Base-by-base conservation (phyloP, 345 rosid genomes). In the Viola odorata region DNA sequence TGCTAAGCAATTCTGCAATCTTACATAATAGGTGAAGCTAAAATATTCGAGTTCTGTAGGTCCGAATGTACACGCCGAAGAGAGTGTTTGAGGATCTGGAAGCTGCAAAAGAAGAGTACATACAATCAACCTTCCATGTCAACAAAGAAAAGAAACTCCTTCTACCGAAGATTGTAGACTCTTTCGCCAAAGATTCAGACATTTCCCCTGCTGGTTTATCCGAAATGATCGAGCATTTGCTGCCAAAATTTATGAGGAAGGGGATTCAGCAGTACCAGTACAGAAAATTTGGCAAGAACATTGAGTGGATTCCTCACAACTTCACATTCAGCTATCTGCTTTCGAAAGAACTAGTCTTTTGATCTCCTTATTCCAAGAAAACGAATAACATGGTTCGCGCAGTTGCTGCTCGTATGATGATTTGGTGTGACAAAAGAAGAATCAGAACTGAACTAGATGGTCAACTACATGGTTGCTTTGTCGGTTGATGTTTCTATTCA, bases 251-350 rank as follows among this genome's bases (percentile, higher is more conserved):
- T 53, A 50, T 67, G 65, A 78, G 71, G 74, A 84, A 70, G 62
- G 81, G 62, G 69, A 65, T 81, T 49, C 78, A 49, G 39, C 58
- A 37, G 4, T 58, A 55, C 53, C 76, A 75, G 55, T 61, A 64
- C 58, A 80, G 79, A 41, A 84, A 76, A 68, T 57, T 67, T 14
- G 61, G 77, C 54, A 85, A 80, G 67, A 54, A 3, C 72, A 73
- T 86, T 0, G 83, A 85, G 50, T 90, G 97, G 96, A 68, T 76
- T 38, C 82, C 90, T 45, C 96, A 90, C 70, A 88, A 81, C 79
- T 88, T 83, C 56, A 50, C 78, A 11, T 90, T 94, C 38, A 77
- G 85, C 12, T 88, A 66, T 37, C 65, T 79, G 66, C 73, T 80
- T 41, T 81, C 86, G 11, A 78, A 55, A 38, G 82, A 80, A 48